Evolutionary conservation across 1,284 basidiomycete genomes (phyloP), one percentile per base, ranked within the genome.

Genomic region (Sporisorium iseilematis-ciliati): DNA sequence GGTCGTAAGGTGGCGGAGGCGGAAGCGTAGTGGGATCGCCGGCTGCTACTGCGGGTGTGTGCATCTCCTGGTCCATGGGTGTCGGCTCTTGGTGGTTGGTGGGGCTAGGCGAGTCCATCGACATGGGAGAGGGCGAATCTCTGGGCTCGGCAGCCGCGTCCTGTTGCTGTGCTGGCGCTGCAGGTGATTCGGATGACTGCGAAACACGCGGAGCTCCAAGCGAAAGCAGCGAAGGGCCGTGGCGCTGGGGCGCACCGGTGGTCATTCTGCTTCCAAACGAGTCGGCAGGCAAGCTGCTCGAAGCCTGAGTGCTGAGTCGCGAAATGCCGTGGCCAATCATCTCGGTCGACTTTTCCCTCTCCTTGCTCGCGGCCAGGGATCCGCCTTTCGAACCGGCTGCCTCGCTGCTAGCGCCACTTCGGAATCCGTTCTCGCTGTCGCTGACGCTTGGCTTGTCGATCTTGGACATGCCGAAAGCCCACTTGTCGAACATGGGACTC

Each of bases 401-500:
- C 45, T 80, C 74, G 63, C 74, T 77, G 56, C 66, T 65, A 4
- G 75, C 65, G 40, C 68, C 75, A 43, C 74, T 77, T 50, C 73
- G 65, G 57, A 79, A 71, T 11, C 65, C 68, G 20, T 65, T 62
- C 31, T 75, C 77, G 58, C 77, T 77, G 33, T 75, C 78, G 53
- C 72, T 77, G 58, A 69, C 55, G 45, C 65, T 73, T 0, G 77
- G 64, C 38, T 77, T 77, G 71, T 81, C 82, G 43, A 85, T 89
- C 81, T 88, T 88, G 87, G 90, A 92, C 95, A 99, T 98, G 12
- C 91, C 92, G 81, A 99, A 96, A 0, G 91, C 91, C 88, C 92
- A 93, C 82, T 92, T 93, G 88, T 97, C 95, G 57, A 97, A 88
- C 89, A 92, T 93, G 16, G 92, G 91, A 61, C 89, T 90, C 8